Percentiles rank a stretch among this genome's conserved stretches.
Evolutionary conservation across 2,329 filamentous ascomycete species (phyloP).

Genomic region (Epichloe gansuensis): DNA sequence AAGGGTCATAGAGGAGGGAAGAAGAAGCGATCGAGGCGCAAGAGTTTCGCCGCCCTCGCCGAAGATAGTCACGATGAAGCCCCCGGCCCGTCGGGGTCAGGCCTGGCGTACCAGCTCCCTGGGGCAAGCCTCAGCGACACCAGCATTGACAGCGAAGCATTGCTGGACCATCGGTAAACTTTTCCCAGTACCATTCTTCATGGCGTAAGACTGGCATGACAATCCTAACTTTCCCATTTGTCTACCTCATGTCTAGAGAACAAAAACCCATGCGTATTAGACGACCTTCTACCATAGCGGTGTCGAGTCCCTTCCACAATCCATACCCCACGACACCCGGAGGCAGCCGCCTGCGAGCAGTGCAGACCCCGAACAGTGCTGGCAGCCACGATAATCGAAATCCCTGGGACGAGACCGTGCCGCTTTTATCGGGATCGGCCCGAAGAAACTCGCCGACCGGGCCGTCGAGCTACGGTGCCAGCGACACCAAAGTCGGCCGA

Average conservation of each 20-base stretch:
- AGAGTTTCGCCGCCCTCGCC: conserved; percentile 61
- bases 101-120: conserved; percentile 39
- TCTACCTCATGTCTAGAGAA: conserved; percentile 26
- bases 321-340: conserved; percentile 16
- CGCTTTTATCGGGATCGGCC: conserved; percentile 34
- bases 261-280: conserved; percentile 52
- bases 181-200: no score
- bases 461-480: conserved; percentile 29
- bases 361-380: conserved; percentile 24
- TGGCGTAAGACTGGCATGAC: not conserved
- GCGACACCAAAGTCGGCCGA: conserved; percentile 22
- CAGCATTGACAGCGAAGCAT: conserved; percentile 76
- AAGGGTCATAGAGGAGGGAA: conserved; percentile 65
- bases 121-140: conserved; percentile 59
- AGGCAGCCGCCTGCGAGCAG: conserved; percentile 23
- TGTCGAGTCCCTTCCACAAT: conserved; percentile 21
- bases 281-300: conserved; percentile 38
- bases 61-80: conserved; percentile 37
- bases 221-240: not conserved
- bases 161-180: conserved; percentile 71
- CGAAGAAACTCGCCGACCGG: conserved; percentile 12
- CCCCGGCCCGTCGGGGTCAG: conserved; percentile 22
- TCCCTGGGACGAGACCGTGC: conserved; percentile 36
- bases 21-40: conserved; percentile 62
- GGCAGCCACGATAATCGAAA: conserved; percentile 36